phyloP scores from a whole-genome alignment of 2,329 filamentous ascomycete species.

The Proliferodiscus dingleyae region DNA sequence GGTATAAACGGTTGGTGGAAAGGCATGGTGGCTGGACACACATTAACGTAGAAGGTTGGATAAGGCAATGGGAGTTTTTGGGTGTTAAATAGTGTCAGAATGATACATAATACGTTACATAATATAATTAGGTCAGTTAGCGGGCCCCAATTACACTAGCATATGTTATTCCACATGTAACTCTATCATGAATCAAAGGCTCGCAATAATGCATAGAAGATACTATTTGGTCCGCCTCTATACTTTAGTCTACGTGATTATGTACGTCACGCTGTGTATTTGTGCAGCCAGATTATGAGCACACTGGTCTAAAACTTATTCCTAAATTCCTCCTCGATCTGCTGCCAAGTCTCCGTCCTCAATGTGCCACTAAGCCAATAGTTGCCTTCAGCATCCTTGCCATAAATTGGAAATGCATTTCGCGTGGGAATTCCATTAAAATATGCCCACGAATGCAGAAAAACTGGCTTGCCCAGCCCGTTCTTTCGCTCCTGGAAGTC shows the following conservation, averaged over 20 bases:
- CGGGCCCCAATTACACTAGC: no score
- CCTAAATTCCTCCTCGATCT: slow-evolving; percentile 14
- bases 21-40: neutral
- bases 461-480: slow-evolving; percentile 8
- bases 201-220: no score
- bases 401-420: slow-evolving; percentile 23
- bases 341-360: slow-evolving; percentile 20
- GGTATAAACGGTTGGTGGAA: slow-evolving; percentile 1
- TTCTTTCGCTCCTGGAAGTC: slow-evolving; percentile 1
- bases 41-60: slow-evolving; percentile 1
- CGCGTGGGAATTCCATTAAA: neutral
- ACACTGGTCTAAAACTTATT: no score
- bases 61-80: neutral
- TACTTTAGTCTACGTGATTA: no score
- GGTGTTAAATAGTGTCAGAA: neutral
- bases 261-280: no score
- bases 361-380: slow-evolving; percentile 29
- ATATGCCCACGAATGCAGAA: slow-evolving; percentile 5
- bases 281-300: no score
- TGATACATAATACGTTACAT: neutral
- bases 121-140: no score
- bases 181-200: no score
- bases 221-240: no score
- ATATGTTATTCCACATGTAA: no score
- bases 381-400: slow-evolving; percentile 31